phyloP scores from a whole-genome alignment of 2,329 filamentous ascomycete genomes.

The Aspergillus clavatus region DNA sequence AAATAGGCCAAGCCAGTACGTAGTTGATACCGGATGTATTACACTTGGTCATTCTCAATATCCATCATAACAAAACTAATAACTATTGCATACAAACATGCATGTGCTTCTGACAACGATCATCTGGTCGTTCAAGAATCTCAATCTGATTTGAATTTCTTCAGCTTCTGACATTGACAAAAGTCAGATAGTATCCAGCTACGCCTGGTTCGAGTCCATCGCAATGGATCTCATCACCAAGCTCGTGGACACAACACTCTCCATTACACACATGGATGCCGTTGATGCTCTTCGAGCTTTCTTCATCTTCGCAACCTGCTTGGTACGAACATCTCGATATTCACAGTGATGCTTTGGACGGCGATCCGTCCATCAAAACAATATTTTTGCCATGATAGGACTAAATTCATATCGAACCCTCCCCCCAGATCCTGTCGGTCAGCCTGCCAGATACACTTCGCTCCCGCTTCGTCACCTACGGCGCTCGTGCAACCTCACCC shows the following conservation, averaged over 20 bases:
- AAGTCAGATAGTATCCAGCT: background rate
- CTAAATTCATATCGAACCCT: slow-evolving; percentile 12
- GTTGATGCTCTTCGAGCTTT: slow-evolving; percentile 34
- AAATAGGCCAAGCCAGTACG: no score
- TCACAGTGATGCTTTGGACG: background rate
- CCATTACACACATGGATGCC: slow-evolving; percentile 25
- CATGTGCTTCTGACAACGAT: no score
- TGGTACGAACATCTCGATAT: slow-evolving; percentile 26
- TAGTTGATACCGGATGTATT: no score
- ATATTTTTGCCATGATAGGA: slow-evolving; percentile 12
- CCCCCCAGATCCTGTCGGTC: slow-evolving; percentile 47
- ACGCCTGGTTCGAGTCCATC: background rate
- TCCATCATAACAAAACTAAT: no score
- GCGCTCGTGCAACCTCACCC: slow-evolving; percentile 45
- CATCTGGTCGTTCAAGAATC: background rate
- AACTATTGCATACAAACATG: no score
- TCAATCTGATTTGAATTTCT: no score
- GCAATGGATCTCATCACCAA: slow-evolving; percentile 11
- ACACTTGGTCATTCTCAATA: no score
- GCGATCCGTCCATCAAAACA: slow-evolving; percentile 1
- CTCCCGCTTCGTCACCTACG: slow-evolving; percentile 57
- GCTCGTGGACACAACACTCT: slow-evolving; percentile 12
- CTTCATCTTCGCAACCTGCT: slow-evolving; percentile 36
- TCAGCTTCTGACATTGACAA: background rate
- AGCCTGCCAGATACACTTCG: slow-evolving; percentile 49